Percentiles rank a stretch among this genome's conserved stretches.
Conservation (phyloP, 2,329 filamentous ascomycete genomes). For the Cryphonectria nitschkei region DNA sequence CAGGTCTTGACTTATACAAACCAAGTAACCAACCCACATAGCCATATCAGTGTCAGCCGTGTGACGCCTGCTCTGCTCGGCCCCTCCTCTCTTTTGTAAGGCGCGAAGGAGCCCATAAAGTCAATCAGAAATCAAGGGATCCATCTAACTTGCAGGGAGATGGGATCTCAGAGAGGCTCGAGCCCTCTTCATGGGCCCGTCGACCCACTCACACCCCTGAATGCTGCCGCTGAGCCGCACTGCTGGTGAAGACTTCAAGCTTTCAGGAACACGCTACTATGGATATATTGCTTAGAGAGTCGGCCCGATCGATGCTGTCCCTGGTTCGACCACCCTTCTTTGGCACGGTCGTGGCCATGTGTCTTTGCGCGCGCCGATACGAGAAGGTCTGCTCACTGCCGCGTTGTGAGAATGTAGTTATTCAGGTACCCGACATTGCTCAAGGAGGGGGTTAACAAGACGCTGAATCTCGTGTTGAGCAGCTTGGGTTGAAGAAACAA, state of each 20-base stretch:
- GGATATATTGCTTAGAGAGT: neutral
- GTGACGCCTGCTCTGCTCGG: neutral
- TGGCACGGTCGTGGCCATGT: neutral
- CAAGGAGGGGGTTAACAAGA: neutral
- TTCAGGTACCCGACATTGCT: neutral
- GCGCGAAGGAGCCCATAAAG: neutral
- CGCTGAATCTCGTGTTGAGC: neutral
- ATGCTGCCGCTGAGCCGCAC: slow-evolving; percentile 26
- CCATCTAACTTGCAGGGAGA: slow-evolving; percentile 20
- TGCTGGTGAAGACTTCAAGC: slow-evolving; percentile 16
- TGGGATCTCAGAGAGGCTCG: slow-evolving; percentile 21
- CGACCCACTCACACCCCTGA: slow-evolving; percentile 25
- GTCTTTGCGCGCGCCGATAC: neutral
- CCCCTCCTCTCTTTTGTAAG: neutral
- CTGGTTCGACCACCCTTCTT: neutral
- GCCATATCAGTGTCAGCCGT: neutral
- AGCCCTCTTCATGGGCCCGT: slow-evolving; percentile 24
- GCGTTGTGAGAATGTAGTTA: neutral
- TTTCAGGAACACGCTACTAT: neutral
- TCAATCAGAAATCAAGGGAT: neutral
- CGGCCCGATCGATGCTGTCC: neutral
- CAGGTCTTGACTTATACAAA: neutral
- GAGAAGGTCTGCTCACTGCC: neutral
- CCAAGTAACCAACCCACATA: neutral
- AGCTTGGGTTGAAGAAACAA: too few relatives aligned